These are phyloP conservation scores for Nasturtium officinale DNA, from an alignment of 345 rosid species.

Conservation along the genomic window DNA sequence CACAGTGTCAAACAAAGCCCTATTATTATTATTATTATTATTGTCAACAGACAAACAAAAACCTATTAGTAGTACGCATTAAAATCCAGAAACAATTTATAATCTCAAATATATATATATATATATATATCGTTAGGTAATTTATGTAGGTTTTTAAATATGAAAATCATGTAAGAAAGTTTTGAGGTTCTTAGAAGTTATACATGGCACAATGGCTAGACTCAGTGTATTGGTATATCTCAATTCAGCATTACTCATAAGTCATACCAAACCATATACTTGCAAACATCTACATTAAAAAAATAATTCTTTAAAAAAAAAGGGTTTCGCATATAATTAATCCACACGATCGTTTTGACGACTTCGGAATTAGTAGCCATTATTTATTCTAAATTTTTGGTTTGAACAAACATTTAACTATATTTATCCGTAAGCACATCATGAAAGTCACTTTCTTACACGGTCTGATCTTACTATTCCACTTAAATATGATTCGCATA, in stretches of 20 bases:
- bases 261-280: no score
- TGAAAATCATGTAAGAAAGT: no score
- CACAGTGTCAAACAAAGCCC: no score
- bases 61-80: neutral
- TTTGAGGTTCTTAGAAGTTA: neutral
- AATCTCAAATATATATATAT: neutral
- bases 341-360: slow-evolving; percentile 27
- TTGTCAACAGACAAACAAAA: neutral
- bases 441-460: slow-evolving; percentile 43
- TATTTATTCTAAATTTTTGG: neutral
- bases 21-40: no score
- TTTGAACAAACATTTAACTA: neutral
- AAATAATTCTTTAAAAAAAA: no score
- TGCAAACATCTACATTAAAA: no score
- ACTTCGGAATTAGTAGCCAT: slow-evolving; percentile 29
- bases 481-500: neutral
- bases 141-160: no score
- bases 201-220: slow-evolving; percentile 5
- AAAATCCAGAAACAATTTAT: neutral
- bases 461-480: slow-evolving; percentile 30
- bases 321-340: neutral
- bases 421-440: slow-evolving; percentile 28
- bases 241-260: neutral
- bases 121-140: neutral
- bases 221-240: slow-evolving; percentile 12